phyloP scores from a whole-genome alignment of 108 stramenopile genomes.

The Craspedostauros australis region DNA sequence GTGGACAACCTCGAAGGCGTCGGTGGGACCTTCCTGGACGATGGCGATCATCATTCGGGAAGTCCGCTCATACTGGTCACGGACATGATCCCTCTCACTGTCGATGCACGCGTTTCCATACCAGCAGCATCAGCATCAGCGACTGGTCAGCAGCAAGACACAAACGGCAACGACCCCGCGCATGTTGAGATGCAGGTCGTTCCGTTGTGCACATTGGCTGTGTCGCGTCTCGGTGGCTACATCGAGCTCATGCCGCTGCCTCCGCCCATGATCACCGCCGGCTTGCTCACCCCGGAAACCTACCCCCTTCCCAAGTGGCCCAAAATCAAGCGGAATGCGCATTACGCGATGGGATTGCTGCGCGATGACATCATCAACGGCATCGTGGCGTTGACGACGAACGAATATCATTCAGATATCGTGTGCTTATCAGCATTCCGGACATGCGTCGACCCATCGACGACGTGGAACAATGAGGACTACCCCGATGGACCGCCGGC shows the following conservation, averaged over 20 bases:
- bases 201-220: slow-evolving; percentile 30
- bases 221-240: slow-evolving; percentile 70
- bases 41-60: slow-evolving; percentile 19
- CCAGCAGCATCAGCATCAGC: neutral
- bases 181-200: slow-evolving; percentile 8
- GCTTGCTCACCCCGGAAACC: slow-evolving; percentile 19
- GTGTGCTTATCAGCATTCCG: slow-evolving; percentile 48
- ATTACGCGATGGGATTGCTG: slow-evolving; percentile 15
- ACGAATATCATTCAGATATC: slow-evolving; percentile 52
- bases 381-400: slow-evolving; percentile 45
- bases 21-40: neutral
- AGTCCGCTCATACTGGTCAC: neutral
- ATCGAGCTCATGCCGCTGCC: slow-evolving; percentile 71
- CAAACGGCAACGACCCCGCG: neutral
- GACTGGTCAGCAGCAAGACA: slow-evolving; percentile 6
- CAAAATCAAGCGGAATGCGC: neutral
- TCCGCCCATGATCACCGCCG: slow-evolving; percentile 48
- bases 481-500: slow-evolving; percentile 39
- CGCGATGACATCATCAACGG: neutral
- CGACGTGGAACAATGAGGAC: slow-evolving; percentile 31
- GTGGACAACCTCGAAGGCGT: slow-evolving; percentile 22
- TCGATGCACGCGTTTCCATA: neutral
- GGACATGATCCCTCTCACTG: slow-evolving; percentile 9
- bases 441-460: slow-evolving; percentile 27
- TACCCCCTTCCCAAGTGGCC: slow-evolving; percentile 2